phyloP scores from a whole-genome alignment of 208 protist species.

The Trypanosomatidae sp. region DNA sequence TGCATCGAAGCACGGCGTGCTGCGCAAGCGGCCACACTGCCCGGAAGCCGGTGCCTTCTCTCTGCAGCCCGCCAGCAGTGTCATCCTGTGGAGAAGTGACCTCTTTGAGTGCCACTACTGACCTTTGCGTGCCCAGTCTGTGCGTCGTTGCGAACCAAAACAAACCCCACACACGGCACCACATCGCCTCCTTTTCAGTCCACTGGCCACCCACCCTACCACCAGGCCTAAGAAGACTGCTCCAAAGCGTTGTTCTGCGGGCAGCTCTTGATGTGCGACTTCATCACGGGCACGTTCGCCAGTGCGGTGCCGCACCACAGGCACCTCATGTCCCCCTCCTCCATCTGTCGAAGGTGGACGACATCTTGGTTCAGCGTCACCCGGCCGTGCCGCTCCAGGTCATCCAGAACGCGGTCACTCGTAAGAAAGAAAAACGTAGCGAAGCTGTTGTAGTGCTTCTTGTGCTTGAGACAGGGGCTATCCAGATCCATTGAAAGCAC shows the following conservation, averaged over 20 bases:
- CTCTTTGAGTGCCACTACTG: background rate
- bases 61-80: background rate
- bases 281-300: conserved; percentile 55
- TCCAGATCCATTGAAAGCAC: conserved; percentile 82
- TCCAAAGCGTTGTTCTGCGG: conserved; percentile 42
- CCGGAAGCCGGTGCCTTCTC: background rate
- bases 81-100: background rate
- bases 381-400: conserved; percentile 58
- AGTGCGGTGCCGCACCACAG: conserved; percentile 77
- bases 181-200: too few relatives aligned
- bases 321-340: conserved; percentile 75
- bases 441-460: conserved; percentile 93
- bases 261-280: conserved; percentile 62
- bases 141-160: too few relatives aligned
- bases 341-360: conserved; percentile 44
- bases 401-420: conserved; percentile 47
- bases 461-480: conserved; percentile 73
- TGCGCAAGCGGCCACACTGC: background rate
- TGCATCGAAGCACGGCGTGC: background rate
- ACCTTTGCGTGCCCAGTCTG: background rate
- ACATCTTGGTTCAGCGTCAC: conserved; percentile 80
- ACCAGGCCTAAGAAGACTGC: background rate
- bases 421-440: conserved; percentile 88
- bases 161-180: background rate
- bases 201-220: background rate